These are phyloP conservation scores for Clarireedia hainanense DNA, from an alignment of 2,329 filamentous ascomycete species.

Conservation along the genomic window DNA sequence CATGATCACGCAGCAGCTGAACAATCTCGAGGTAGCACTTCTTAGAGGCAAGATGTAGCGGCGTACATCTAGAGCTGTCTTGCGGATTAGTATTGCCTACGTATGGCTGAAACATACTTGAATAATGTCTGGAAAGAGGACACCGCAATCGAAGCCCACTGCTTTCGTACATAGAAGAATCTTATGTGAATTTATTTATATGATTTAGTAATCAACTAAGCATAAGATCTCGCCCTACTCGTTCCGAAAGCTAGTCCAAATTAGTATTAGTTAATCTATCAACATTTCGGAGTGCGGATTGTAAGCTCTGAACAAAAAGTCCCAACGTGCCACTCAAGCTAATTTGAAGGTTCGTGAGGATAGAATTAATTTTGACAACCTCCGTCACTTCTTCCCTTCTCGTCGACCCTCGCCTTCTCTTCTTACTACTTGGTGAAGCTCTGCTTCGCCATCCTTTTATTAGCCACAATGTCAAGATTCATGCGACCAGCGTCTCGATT, in stretches of 20 bases:
- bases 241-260: slow-evolving; percentile 5
- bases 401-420: neutral
- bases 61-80: no score
- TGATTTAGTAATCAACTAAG: neutral
- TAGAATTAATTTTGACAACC: neutral
- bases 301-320: slow-evolving; percentile 9
- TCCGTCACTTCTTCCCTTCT: neutral
- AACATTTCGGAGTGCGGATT: slow-evolving; percentile 9
- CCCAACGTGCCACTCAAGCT: slow-evolving; percentile 9
- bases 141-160: neutral
- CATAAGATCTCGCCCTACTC: slow-evolving; percentile 3
- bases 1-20: no score
- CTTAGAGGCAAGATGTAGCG: no score
- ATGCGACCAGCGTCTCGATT: slow-evolving; percentile 57
- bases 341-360: slow-evolving; percentile 6
- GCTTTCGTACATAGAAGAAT: neutral
- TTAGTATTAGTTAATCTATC: slow-evolving; percentile 5
- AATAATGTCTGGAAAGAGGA: no score
- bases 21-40: no score
- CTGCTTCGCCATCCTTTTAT: neutral
- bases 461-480: slow-evolving; percentile 40
- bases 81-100: no score
- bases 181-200: neutral
- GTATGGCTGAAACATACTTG: no score
- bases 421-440: slow-evolving; percentile 4